Evolutionary conservation across 495 filamentous ascomycete genomes (phyloP), one percentile per base, ranked within the genome.

Genomic region (Tirmania nivea): DNA sequence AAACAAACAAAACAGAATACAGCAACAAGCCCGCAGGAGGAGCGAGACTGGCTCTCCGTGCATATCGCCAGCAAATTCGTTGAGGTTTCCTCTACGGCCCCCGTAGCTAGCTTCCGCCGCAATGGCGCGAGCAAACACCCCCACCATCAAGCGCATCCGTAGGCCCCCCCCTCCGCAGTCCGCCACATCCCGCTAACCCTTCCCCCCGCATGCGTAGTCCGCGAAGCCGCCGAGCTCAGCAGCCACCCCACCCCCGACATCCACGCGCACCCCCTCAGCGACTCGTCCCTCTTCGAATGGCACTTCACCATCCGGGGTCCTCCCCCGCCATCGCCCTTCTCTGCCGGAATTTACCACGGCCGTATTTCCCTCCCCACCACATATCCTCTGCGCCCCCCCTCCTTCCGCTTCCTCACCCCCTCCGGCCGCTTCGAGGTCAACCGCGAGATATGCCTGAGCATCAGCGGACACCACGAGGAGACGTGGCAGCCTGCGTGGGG

Each of bases 401-500:
- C 76, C 16, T 95, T 97, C 73, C 85, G 90, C 67, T 97, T 97
- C 73, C 73, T 86, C 0, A 95, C 90, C 0, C 85, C 90, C 11
- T 80, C 78, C 49, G 90, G 88, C 52, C 78, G 90, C 56, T 97
- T 97, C 73, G 90, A 97, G 67, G 78, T 84, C 39, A 97, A 97
- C 68, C 80, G 90, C 55, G 90, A 97, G 72, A 94, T 97, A 59
- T 97, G 90, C 65, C 77, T 97, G 7, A 80, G 75, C 53, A 97
- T 97, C 64, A 81, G 75, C 35, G 90, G 86, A 9, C 89, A 95
- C 67, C 90, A 97, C 68, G 90, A 94, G 67, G 90, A 97, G 68
- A 89, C 82, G 21, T 97, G 90, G 90, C 87, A 93, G 74, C 90
- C 90, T 1, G 90, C 90, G 1, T 97, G 90, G 90, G 89, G 90